Base-by-base conservation (phyloP, 768 basidiomycete genomes). In the Calvatia gigantea region DNA sequence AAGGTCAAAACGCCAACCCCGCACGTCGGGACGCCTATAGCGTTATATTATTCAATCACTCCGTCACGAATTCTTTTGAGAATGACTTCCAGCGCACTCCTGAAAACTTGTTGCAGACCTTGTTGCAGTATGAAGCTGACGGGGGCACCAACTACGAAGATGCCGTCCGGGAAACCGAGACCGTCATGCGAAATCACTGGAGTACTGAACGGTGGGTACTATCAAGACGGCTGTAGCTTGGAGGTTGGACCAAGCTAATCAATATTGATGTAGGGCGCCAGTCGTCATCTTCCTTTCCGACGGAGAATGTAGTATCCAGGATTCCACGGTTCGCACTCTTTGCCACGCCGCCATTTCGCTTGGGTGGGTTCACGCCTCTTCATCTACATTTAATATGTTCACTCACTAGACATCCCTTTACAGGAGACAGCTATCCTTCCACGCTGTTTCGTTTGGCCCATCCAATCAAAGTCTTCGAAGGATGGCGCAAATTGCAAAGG, bases 241-340 rank as follows among this genome's bases (percentile, higher is more conserved):
- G 45, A 31, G n/a, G 5, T 35, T 25, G 17, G 37, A 15, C 6
- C 23, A 3, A 12, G n/a, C 28, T 51, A 38, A 46, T 33, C n/a
- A 1, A 21, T 54, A 9, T 29, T n/a, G 29, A 12, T 14, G 14
- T n/a, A 80, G 81, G 43, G 65, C 72, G 2, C 81, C 83, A 0
- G 73, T 83, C 4, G 66, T 84, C 14, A 74, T 84, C 52, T 85
- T 84, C 65, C 69, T 83, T 6, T 84, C 83, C 2, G 83, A 82
- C 54, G 83, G 83, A 1, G 75, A 82, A 66, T 77, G 77, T 46
- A 11, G 31, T 6, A 67, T 82, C 25, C 46, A 47, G 0, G 82
- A 84, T 37, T 27, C 64, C 6, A 62, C 65, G 0, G 64, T 81
- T 45, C 72, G 74, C 12, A 70, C 74, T 58, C 54, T 81, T 1